These are phyloP conservation scores for Epichloe scottii DNA, from an alignment of 2,329 filamentous ascomycete species.

Conservation along the genomic window DNA sequence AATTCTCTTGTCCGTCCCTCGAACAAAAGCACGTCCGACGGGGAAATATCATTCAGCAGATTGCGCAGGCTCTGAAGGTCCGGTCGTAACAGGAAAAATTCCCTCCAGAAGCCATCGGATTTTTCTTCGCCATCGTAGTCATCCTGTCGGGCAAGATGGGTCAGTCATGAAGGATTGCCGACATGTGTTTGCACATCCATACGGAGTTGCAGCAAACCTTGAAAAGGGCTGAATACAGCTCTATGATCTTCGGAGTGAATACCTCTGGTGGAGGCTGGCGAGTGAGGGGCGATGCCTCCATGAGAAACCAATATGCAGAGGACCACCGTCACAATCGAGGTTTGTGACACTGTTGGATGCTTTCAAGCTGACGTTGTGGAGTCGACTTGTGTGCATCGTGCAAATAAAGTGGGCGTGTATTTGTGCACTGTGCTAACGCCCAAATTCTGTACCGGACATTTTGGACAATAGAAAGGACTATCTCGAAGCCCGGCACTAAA, in stretches of 20 bases:
- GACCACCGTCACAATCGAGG: constrained; percentile 1
- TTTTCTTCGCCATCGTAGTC: constrained; percentile 56
- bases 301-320: constrained; percentile 22
- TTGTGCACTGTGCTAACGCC: neutral
- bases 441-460: too few relatives aligned
- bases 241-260: constrained; percentile 88
- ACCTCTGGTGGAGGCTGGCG: constrained; percentile 81
- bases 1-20: constrained; percentile 71
- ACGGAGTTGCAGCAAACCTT: constrained; percentile 36
- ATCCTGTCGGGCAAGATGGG: constrained; percentile 22
- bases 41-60: constrained; percentile 56
- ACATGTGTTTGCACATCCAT: constrained; percentile 8
- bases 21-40: constrained; percentile 63
- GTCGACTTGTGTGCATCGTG: neutral
- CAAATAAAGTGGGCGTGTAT: neutral
- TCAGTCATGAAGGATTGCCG: constrained; percentile 17
- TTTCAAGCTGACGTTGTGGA: neutral
- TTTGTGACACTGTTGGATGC: neutral
- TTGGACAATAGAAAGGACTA: too few relatives aligned
- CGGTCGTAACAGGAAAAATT: constrained; percentile 84
- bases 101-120: constrained; percentile 86
- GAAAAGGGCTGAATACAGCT: constrained; percentile 79
- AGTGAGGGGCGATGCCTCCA: constrained; percentile 88
- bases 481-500: too few relatives aligned
- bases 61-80: constrained; percentile 56